Evolutionary conservation across 768 basidiomycete genomes (phyloP).

Genomic region (Trametes sanguinea): DNA sequence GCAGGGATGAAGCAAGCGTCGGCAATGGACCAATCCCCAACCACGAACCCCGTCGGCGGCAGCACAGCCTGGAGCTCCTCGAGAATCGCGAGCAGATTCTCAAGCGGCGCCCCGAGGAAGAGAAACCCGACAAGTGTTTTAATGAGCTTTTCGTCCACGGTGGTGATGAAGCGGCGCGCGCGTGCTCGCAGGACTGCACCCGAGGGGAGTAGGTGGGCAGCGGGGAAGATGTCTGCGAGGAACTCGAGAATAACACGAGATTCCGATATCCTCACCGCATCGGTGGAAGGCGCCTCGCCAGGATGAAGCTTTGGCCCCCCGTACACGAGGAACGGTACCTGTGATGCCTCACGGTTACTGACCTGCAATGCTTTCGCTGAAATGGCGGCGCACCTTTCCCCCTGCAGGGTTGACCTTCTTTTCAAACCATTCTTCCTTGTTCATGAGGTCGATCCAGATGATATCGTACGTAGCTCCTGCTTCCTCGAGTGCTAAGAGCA

Average conservation of each 20-base stretch:
- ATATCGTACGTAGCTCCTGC: slow-evolving; percentile 17
- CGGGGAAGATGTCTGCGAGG: slow-evolving; percentile 57
- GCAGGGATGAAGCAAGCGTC: slow-evolving; percentile 63
- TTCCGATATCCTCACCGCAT: slow-evolving; percentile 60
- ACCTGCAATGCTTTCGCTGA: too few species aligned
- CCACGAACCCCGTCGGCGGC: slow-evolving; percentile 41
- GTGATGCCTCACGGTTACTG: not conserved
- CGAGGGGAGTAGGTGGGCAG: slow-evolving; percentile 49
- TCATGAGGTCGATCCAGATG: slow-evolving; percentile 17
- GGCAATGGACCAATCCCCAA: slow-evolving; percentile 55
- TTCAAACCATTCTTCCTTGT: slow-evolving; percentile 3
- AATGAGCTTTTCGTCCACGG: slow-evolving; percentile 46
- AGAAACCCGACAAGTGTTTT: slow-evolving; percentile 41
- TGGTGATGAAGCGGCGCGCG: slow-evolving; percentile 58
- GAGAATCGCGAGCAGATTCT: slow-evolving; percentile 44
- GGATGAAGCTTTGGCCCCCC: slow-evolving; percentile 59
- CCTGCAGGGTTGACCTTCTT: slow-evolving; percentile 2
- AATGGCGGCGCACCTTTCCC: not conserved
- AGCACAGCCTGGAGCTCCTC: slow-evolving; percentile 52
- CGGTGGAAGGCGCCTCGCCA: slow-evolving; percentile 52
- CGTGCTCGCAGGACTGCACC: slow-evolving; percentile 57
- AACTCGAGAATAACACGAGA: slow-evolving; percentile 67
- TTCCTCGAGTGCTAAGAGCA: slow-evolving; percentile 10
- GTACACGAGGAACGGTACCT: slow-evolving; percentile 61
- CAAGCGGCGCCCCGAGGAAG: slow-evolving; percentile 38